A percentile compares a stretch with the other conserved stretches of the same genome.
Conservation (phyloP, 192 early-diverging fungal species). For the Coemansia furcata region DNA sequence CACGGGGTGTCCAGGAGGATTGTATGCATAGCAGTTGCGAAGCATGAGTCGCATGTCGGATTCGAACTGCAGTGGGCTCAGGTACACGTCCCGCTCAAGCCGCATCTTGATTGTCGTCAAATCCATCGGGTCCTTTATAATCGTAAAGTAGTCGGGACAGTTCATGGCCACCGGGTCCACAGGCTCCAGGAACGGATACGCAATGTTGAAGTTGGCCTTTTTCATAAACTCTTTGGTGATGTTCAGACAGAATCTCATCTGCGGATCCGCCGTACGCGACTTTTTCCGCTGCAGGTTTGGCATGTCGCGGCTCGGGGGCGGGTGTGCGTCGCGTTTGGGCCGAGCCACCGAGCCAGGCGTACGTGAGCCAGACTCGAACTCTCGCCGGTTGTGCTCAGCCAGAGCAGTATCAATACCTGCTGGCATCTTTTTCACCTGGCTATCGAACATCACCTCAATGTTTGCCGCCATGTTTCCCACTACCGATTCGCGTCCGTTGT, state of each 20-base stretch:
- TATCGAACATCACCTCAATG: slow-evolving; percentile 68
- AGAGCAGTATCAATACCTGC: slow-evolving; percentile 53
- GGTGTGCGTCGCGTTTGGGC: slow-evolving; percentile 62
- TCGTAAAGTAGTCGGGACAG: slow-evolving; percentile 82
- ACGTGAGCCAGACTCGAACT: slow-evolving; percentile 28
- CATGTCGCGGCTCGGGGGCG: slow-evolving; percentile 59
- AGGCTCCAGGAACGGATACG: slow-evolving; percentile 74
- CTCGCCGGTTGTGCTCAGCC: slow-evolving; percentile 41
- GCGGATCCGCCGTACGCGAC: slow-evolving; percentile 53
- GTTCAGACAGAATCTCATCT: slow-evolving; percentile 63
- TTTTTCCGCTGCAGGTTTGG: slow-evolving; percentile 46
- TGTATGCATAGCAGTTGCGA: slow-evolving; percentile 83
- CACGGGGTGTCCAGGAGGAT: slow-evolving; percentile 65
- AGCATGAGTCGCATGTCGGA: slow-evolving; percentile 80
- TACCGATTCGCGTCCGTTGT: slow-evolving; percentile 73
- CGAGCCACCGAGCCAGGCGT: slow-evolving; percentile 55
- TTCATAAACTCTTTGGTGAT: slow-evolving; percentile 68
- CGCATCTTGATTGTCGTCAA: slow-evolving; percentile 72
- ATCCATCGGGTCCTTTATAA: slow-evolving; percentile 91
- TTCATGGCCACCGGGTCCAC: slow-evolving; percentile 82
- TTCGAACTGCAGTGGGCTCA: slow-evolving; percentile 64
- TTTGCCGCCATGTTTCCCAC: slow-evolving; percentile 68
- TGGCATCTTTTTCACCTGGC: slow-evolving; percentile 69
- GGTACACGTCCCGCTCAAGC: slow-evolving; percentile 67
- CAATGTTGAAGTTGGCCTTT: slow-evolving; percentile 63